Base-by-base conservation (phyloP, 129 eudicot genomes). In the Lonicera japonica region DNA sequence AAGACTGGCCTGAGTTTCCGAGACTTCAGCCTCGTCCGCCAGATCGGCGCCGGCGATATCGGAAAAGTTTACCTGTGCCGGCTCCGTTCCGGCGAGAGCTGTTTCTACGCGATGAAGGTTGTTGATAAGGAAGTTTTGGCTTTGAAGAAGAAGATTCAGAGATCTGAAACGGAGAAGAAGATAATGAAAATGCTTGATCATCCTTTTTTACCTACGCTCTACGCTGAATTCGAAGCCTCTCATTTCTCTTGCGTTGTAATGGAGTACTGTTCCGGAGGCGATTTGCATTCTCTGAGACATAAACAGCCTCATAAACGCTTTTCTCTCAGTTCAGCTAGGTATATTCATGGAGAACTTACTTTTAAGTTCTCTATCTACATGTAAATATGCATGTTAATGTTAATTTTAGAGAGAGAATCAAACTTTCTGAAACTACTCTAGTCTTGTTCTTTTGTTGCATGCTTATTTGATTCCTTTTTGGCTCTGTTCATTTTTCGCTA, bases 231-330 rank as follows among this genome's bases (percentile, higher is more conserved):
- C 46, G 88, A 91, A 36, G 95, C 94, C 0, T 87, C 95, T 6
- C 85, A 82, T 48, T 91, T 91, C 67, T 82, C 90, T 0, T 87
- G 97, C 25, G 87, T 91, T 1, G 97, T 91, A 0, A 91, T 91
- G 97, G 97, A 91, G 66, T 91, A 64, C 52, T 91, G 97, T 34
- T 63, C 86, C 41, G 94, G 94, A 1, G 97, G 97, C 2, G 97
- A 91, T 70, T 79, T 91, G 70, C 95, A 86, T 68, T 91, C 97
- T 18, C 83, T 91, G 46, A 75, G 95, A 8, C 89, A 87, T 66
- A 73, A 79, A 25, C 94, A 84, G 50, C 97, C 97, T 54, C 78
- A 64, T 11, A 84, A 83, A 56, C 90, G 95, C 19, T 91, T 91
- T 59, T 73, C 95, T 21, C 66, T 91, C 63, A 67, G 61, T 66